A percentile compares a stretch with the other conserved stretches of the same genome.
Conservation (phyloP, 2,329 filamentous ascomycete genomes). For the Clonostachys solani region DNA sequence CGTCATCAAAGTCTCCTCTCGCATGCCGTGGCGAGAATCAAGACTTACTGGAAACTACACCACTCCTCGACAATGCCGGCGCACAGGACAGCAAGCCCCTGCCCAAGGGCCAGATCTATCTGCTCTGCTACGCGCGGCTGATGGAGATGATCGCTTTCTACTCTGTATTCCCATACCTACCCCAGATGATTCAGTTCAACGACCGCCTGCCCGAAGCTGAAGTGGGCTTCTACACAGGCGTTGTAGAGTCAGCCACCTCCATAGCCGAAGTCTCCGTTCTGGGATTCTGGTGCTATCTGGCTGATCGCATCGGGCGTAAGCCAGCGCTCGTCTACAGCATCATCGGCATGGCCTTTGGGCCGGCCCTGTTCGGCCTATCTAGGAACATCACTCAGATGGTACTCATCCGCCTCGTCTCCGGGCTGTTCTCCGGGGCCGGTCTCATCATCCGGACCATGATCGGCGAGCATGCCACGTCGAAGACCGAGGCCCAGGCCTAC, state of each 20-base stretch:
- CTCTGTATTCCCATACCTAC: too few relatives aligned
- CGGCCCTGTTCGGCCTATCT: slow-evolving; percentile 59
- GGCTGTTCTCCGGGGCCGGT: slow-evolving; percentile 68
- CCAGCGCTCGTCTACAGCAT: slow-evolving; percentile 74
- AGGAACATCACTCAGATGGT: slow-evolving; percentile 67
- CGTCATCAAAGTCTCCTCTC: too few relatives aligned
- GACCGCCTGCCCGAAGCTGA: too few relatives aligned
- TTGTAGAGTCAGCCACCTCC: slow-evolving; percentile 54
- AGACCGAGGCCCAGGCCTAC: slow-evolving; percentile 68
- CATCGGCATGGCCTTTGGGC: slow-evolving; percentile 49
- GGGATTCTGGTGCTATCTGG: slow-evolving; percentile 68
- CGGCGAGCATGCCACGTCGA: slow-evolving; percentile 58
- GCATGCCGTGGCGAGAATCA: too few relatives aligned
- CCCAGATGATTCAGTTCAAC: too few relatives aligned
- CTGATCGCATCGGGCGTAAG: slow-evolving; percentile 68
- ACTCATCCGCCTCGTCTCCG: slow-evolving; percentile 63
- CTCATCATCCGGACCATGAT: slow-evolving; percentile 77
- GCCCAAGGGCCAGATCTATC: too few relatives aligned
- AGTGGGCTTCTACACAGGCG: too few relatives aligned
- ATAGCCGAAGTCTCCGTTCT: slow-evolving; percentile 71
- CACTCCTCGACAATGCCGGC: too few relatives aligned
- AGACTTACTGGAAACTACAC: too few relatives aligned
- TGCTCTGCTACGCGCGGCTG: too few relatives aligned
- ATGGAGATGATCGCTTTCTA: too few relatives aligned
- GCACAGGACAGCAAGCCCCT: too few relatives aligned